Base-by-base conservation (phyloP, 345 rosid species). In the Populus deltoides region DNA sequence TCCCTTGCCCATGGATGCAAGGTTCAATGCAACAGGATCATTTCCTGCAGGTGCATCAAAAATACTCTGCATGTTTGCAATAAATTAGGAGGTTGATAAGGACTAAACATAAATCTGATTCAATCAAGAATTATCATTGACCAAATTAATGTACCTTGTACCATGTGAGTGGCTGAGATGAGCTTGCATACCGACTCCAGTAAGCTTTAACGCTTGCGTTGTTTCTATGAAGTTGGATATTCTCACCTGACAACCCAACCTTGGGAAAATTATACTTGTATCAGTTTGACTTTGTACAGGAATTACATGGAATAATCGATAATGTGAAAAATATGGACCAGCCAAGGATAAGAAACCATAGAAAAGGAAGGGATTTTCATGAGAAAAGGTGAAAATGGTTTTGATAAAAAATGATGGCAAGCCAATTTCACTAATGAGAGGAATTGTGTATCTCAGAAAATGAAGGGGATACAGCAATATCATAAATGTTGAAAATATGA, bases 211-310 rank as follows among this genome's bases (percentile, higher is more conserved):
- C 76, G 38, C 86, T 79, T 73, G 88, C 86, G 15, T 70, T 27
- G 62, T 77, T 86, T 27, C 79, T 53, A 83, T 85, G 91, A 70
- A 89, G 71, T 38, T 84, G 75, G 62, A 63, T 53, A 57, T 79
- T 70, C 86, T 91, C 95, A n/a, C 97, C 97, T 29, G 79, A 25
- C 68, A 91, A 78, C 41, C 95, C 97, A 84, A 90, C 89, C 97
- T 89, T 75, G 24, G 68, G 72, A 4, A 61, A 62, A 12, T 35
- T 38, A 17, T 17, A 68, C 49, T 68, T 17, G 29, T 10, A 66
- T 66, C 71, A 68, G 16, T 22, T 68, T 35, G 1, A 15, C 9
- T 10, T 68, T 1, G 5, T 68, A 9, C 25, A 2, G 15, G 16
- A 68, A 36, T 39, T 20, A 20, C 41, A 11, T 20, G 53, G 62